These are phyloP conservation scores for Podochytrium sp. DNA, from an alignment of 192 early-diverging fungal genomes.

Conservation along the genomic window DNA sequence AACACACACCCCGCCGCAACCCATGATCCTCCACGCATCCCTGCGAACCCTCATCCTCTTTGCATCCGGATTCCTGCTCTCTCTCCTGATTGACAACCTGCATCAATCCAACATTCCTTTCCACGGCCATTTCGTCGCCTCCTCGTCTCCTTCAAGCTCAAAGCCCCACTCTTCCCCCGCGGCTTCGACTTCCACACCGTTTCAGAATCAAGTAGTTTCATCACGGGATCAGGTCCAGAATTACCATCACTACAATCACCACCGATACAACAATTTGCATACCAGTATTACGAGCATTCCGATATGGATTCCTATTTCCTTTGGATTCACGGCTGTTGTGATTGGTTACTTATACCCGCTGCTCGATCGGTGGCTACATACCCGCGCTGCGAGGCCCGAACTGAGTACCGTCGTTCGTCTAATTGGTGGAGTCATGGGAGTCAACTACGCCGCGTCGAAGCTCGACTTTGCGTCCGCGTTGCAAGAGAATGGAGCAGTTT, in stretches of 20 bases:
- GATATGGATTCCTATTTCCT: conserved; percentile 63
- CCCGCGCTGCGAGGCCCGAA: background rate
- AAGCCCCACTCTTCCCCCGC: conserved; percentile 31
- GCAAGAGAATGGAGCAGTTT: conserved; percentile 64
- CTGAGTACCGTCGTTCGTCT: conserved; percentile 28
- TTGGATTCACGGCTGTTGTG: conserved; percentile 55
- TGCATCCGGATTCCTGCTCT: conserved; percentile 62
- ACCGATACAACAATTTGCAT: too few species aligned
- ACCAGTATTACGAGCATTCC: too few species aligned
- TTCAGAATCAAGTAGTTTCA: background rate
- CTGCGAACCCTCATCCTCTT: conserved; percentile 48
- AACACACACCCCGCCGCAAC: background rate
- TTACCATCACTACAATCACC: background rate
- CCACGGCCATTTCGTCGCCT: too few species aligned
- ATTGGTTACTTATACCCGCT: conserved; percentile 11
- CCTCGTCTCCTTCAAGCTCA: too few species aligned
- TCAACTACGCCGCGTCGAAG: conserved; percentile 71
- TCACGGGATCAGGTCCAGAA: conserved; percentile 16
- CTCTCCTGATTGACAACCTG: conserved; percentile 65
- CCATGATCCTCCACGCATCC: background rate
- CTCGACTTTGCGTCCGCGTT: conserved; percentile 61
- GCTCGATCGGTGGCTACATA: background rate
- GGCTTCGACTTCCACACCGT: background rate
- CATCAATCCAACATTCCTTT: conserved; percentile 56
- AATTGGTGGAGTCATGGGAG: conserved; percentile 55